Evolutionary conservation across 495 filamentous ascomycete genomes (phyloP), one percentile per base, ranked within the genome.

Genomic region (Xylaria venustula): DNA sequence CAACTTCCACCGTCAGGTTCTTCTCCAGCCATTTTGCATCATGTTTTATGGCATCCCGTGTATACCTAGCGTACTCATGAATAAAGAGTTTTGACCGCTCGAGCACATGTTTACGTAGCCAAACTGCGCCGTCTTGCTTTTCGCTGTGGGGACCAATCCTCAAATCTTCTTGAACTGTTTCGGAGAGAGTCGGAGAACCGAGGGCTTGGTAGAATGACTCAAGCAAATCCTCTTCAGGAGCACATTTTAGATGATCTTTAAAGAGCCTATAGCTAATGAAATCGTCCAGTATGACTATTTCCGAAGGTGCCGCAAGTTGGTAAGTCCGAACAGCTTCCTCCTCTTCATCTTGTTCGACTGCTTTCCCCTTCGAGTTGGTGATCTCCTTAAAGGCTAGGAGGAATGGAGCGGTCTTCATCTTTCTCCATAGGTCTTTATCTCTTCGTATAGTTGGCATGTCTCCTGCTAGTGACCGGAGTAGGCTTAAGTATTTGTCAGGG

Each of bases 11-110:
- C 8, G 76, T 80, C 12, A 99, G 75, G 64, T 93, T 90, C 62
- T 90, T 89, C 69, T 96, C 92, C 8, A 98, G 78, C 94, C 94
- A 99, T 64, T 85, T 87, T 12, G 83, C 81, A 70, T 96, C 92
- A 67, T 91, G 90, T 56, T 88, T 89, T 61, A 98, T 85, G 8
- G 82, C 75, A 55, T 92, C 87, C 41, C 88, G 85, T 40, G 69
- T 76, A 61, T 81, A 80, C 59, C 76, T 80, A 22, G 72, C 53
- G 53, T 79, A 81, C 50, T 93, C 90, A 67, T 97, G 86, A 47
- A 98, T 73, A 72, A 97, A 98, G 14, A 99, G 78, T 53, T 93
- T 88, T 47, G 87, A 86, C 30, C 94, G 88, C 70, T 99, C 94
- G 5, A 91, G 75, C 15, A 98, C 87, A 51, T 92, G 81, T 64